A percentile compares a stretch with the other conserved stretches of the same genome.
Conservation (phyloP, 768 basidiomycete genomes). For the Psilocybe sp. region DNA sequence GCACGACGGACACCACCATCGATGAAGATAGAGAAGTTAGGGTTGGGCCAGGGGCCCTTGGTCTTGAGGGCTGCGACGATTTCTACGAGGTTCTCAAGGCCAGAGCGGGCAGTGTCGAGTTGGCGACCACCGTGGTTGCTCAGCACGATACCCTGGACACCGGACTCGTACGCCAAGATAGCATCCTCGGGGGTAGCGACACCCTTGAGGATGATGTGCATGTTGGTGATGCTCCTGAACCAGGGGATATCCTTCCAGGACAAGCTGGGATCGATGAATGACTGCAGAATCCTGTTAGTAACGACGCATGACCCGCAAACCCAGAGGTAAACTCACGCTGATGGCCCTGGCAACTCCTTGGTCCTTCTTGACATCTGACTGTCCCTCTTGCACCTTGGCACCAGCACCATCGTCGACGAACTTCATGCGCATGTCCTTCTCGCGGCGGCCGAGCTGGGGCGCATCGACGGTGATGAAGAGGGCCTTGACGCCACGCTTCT, state of each 20-base stretch:
- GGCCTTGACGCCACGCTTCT: conserved; percentile 85
- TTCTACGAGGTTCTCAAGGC: conserved; percentile 67
- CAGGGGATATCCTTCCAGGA: conserved; percentile 82
- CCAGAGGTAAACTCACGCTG: conserved; percentile 46
- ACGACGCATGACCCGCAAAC: neutral
- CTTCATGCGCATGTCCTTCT: conserved; percentile 98
- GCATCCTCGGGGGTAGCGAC: conserved; percentile 19
- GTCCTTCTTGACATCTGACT: conserved; percentile 65
- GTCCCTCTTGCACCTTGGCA: conserved; percentile 45
- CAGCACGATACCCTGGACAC: conserved; percentile 19
- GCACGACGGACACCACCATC: conserved; percentile 52
- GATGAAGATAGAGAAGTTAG: conserved; percentile 64
- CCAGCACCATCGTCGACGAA: conserved; percentile 76
- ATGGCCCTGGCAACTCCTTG: conserved; percentile 96
- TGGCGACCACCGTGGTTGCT: conserved; percentile 21
- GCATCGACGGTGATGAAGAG: conserved; percentile 98
- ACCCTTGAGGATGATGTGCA: conserved; percentile 21
- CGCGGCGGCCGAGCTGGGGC: conserved; percentile 90
- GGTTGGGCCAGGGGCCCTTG: conserved; percentile 52
- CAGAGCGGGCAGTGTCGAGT: conserved; percentile 61
- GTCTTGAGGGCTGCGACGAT: conserved; percentile 60
- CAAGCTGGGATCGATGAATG: conserved; percentile 90
- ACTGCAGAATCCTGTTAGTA: conserved; percentile 35
- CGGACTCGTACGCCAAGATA: conserved; percentile 18
- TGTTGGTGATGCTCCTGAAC: conserved; percentile 76